Evolutionary conservation across 2,329 filamentous ascomycete species (phyloP).

Genomic region (Aureobasidium sp.): DNA sequence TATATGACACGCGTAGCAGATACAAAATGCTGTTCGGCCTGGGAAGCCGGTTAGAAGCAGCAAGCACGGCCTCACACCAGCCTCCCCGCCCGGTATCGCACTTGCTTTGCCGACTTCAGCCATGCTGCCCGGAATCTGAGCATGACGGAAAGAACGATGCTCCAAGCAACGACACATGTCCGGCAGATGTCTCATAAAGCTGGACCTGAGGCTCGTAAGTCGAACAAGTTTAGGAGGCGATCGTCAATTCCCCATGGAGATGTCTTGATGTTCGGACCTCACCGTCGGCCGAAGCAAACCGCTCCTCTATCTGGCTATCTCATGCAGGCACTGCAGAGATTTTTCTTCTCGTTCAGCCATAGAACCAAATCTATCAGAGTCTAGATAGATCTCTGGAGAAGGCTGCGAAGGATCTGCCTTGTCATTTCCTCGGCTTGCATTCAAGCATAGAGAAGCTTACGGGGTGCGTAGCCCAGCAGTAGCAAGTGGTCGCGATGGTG

Average conservation of each 20-base stretch:
- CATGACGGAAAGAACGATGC: neutral
- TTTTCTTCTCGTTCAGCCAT: neutral
- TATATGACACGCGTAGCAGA: neutral
- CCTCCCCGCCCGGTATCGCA: neutral
- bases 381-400: neutral
- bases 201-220: neutral
- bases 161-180: neutral
- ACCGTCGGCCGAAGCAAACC: neutral
- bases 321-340: neutral
- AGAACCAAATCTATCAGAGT: neutral
- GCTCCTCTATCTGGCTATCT: neutral
- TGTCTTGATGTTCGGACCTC: neutral
- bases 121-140: neutral
- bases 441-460: neutral
- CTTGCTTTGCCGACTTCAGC: neutral
- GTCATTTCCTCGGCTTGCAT: neutral
- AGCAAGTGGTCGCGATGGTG: neutral
- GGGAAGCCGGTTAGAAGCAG: neutral
- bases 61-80: neutral
- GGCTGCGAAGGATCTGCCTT: neutral
- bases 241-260: neutral
- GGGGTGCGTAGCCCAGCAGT: neutral
- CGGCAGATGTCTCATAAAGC: neutral
- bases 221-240: neutral
- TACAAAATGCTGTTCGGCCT: neutral